Conservation (phyloP, 257 asterid genomes). For the Eustoma russellianum region DNA sequence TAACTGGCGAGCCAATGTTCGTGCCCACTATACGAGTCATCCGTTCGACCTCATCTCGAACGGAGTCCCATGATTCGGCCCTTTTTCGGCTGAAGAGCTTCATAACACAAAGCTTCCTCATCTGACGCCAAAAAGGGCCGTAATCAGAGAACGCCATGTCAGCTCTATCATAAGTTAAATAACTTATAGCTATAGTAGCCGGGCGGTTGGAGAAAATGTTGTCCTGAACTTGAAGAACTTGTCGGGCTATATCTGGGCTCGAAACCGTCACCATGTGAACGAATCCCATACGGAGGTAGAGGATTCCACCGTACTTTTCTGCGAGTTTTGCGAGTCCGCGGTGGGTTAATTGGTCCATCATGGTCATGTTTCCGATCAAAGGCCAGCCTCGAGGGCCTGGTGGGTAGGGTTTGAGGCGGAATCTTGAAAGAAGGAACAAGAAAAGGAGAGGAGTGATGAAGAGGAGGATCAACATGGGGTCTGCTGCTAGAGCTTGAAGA, state of each 20-base stretch:
- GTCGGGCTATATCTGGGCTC: slow-evolving; percentile 64
- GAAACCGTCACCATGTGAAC: slow-evolving; percentile 66
- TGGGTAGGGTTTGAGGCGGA: slow-evolving; percentile 44
- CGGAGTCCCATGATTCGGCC: slow-evolving; percentile 96
- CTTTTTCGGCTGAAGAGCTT: slow-evolving; percentile 80
- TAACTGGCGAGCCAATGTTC: slow-evolving; percentile 32
- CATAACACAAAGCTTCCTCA: slow-evolving; percentile 84
- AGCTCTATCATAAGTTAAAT: slow-evolving; percentile 71
- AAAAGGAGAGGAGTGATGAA: slow-evolving; percentile 18
- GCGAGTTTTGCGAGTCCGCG: slow-evolving; percentile 64
- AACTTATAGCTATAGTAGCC: slow-evolving; percentile 56
- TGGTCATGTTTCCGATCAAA: slow-evolving; percentile 62
- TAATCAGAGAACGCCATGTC: slow-evolving; percentile 95
- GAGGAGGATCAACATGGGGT: slow-evolving; percentile 12
- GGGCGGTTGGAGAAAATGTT: slow-evolving; percentile 86
- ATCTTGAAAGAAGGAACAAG: slow-evolving; percentile 19
- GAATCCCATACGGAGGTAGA: slow-evolving; percentile 58
- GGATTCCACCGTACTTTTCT: slow-evolving; percentile 64
- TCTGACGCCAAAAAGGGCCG: slow-evolving; percentile 96
- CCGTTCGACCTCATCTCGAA: slow-evolving; percentile 64
- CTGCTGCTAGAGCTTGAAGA: slow-evolving; percentile 14
- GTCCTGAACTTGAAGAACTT: slow-evolving; percentile 80
- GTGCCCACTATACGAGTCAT: slow-evolving; percentile 32
- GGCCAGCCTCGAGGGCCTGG: slow-evolving; percentile 90
- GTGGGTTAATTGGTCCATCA: slow-evolving; percentile 63